Percentiles rank a stretch among this genome's conserved stretches.
Conservation (phyloP, 2,329 filamentous ascomycete genomes). For the Colletotrichum godetiae region DNA sequence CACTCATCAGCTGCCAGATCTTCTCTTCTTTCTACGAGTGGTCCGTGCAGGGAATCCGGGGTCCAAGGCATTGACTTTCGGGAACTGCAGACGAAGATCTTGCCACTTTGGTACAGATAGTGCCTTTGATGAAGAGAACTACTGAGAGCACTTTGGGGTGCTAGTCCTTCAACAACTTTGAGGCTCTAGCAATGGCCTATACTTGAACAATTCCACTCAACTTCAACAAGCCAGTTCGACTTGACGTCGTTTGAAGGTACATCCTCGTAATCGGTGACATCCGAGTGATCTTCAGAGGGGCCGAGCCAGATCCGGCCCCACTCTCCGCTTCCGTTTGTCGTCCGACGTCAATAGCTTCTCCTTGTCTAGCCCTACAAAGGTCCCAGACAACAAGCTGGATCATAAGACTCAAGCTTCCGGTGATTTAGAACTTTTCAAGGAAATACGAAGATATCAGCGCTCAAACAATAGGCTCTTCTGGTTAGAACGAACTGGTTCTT, state of each 20-base stretch:
- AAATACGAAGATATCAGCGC: not conserved
- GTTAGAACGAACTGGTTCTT: not conserved
- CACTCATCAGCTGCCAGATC: not conserved
- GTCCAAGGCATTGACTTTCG: conserved; percentile 15
- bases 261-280: conserved; percentile 15
- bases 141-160: not conserved
- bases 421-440: not conserved
- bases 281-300: conserved; percentile 16
- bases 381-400: not conserved
- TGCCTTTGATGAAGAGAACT: not conserved
- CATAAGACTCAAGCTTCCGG: not conserved
- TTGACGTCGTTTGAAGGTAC: not conserved
- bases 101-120: not conserved
- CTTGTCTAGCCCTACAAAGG: not conserved
- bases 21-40: not conserved
- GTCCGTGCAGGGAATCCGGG: conserved; percentile 6
- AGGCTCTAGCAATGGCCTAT: not conserved
- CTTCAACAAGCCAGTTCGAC: not conserved
- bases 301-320: conserved; percentile 20
- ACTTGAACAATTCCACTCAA: not conserved
- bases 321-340: not conserved
- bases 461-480: not conserved
- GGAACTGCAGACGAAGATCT: not conserved
- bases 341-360: not conserved
- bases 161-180: not conserved